Conservation (phyloP, 345 rosid species). For the Aquilaria sinensis region DNA sequence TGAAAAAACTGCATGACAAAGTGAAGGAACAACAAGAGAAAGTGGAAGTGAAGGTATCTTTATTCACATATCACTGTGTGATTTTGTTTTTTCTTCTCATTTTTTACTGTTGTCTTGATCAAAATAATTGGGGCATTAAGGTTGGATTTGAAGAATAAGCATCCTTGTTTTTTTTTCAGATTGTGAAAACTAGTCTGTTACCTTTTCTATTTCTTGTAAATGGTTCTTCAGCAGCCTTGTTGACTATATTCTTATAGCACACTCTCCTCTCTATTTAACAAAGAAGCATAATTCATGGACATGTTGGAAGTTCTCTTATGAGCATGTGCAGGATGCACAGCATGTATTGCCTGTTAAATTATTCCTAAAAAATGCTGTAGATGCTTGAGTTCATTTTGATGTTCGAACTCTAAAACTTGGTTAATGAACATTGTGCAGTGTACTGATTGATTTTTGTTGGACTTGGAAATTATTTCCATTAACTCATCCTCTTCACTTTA, state of each 20-base stretch:
- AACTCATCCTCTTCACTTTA: too few species aligned
- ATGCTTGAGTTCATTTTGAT: too few species aligned
- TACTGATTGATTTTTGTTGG: too few species aligned
- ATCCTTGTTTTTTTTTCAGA: background rate
- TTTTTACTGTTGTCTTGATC: background rate
- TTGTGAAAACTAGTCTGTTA: background rate
- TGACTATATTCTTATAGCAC: too few species aligned
- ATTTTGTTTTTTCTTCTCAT: background rate
- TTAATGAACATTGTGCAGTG: too few species aligned
- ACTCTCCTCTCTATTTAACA: conserved; percentile 1
- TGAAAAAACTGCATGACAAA: conserved; percentile 85
- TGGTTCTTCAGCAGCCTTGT: too few species aligned
- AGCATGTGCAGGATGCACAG: too few species aligned
- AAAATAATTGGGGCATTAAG: background rate
- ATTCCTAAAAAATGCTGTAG: too few species aligned
- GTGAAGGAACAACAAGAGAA: conserved; percentile 91
- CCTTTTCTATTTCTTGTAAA: background rate
- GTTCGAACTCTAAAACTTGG: too few species aligned
- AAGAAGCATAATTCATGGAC: background rate
- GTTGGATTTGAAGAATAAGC: background rate
- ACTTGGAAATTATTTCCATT: too few species aligned
- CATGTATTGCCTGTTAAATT: too few species aligned
- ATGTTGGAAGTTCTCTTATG: too few species aligned
- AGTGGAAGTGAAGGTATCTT: conserved; percentile 71
- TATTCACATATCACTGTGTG: conserved; percentile 6